Percentiles rank a stretch among this genome's conserved stretches.
These are phyloP conservation scores for Trichosanthes truncata DNA, from an alignment of 306 rosid species.

Conservation along the genomic window DNA sequence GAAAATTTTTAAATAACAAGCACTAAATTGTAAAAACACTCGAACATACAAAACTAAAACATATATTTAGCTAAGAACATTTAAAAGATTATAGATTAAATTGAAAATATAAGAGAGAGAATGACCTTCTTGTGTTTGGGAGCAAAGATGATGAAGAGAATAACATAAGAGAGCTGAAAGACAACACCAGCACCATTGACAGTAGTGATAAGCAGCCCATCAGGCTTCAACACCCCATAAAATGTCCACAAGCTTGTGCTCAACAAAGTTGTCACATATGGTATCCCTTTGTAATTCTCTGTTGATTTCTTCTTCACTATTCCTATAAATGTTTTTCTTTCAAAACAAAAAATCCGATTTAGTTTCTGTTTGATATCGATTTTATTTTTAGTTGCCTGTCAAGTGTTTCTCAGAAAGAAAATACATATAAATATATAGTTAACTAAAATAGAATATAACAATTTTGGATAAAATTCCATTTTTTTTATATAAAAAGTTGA, in stretches of 20 bases:
- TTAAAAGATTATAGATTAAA: no score
- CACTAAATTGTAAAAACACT: no score
- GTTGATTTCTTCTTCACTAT: slow-evolving; percentile 52
- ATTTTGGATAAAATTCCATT: no score
- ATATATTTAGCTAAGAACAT: no score
- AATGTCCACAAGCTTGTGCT: slow-evolving; percentile 47
- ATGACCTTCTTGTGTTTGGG: slow-evolving; percentile 38
- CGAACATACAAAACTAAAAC: no score
- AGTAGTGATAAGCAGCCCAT: slow-evolving; percentile 24
- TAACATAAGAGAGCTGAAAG: slow-evolving; percentile 30
- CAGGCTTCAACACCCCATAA: slow-evolving; percentile 41
- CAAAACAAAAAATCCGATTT: neutral
- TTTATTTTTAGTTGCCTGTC: no score
- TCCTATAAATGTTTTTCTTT: slow-evolving; percentile 30
- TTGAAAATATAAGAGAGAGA: neutral
- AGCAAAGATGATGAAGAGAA: slow-evolving; percentile 34
- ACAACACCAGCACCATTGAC: slow-evolving; percentile 42
- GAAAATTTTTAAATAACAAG: no score
- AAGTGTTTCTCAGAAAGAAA: no score
- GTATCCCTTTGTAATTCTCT: slow-evolving; percentile 29
- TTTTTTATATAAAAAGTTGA: no score
- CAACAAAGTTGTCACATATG: slow-evolving; percentile 36
- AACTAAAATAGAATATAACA: no score
- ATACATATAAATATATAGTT: no score
- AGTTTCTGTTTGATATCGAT: neutral